Conservation (phyloP, 2,329 filamentous ascomycete species). For the Ophiostoma sp. region DNA sequence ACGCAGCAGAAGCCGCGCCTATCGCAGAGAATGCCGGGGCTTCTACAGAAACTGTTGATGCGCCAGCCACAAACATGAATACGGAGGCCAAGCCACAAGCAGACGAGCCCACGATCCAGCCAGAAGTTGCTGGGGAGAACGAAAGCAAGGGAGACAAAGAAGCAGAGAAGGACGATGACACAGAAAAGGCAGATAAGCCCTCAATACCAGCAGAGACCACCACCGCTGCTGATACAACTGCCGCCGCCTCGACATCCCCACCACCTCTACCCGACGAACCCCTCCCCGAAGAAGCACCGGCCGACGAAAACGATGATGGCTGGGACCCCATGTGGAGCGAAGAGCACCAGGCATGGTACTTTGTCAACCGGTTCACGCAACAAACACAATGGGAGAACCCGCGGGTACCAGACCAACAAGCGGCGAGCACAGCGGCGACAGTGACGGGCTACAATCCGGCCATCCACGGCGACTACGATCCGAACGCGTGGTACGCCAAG, state of each 20-base stretch:
- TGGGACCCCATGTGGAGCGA: conserved; percentile 80
- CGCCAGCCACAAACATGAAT: not conserved
- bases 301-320: conserved; percentile 56
- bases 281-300: conserved; percentile 34
- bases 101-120: not conserved
- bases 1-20: not conserved
- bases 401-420: conserved; percentile 55
- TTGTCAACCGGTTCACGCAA: conserved; percentile 76
- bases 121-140: not conserved
- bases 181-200: not conserved
- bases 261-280: conserved; percentile 46
- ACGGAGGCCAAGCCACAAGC: not conserved
- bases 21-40: not conserved
- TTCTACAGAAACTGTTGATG: not conserved
- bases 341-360: conserved; percentile 69
- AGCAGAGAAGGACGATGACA: not conserved
- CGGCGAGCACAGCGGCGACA: conserved; percentile 31
- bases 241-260: not conserved
- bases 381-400: conserved; percentile 83
- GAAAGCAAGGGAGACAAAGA: not conserved
- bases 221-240: not conserved
- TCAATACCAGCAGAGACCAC: not conserved
- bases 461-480: conserved; percentile 95
- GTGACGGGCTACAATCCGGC: conserved; percentile 86
- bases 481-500: conserved; percentile 89